A percentile compares a stretch with the other conserved stretches of the same genome.
phyloP scores from a whole-genome alignment of 345 rosid species.

The Balakata baccata region DNA sequence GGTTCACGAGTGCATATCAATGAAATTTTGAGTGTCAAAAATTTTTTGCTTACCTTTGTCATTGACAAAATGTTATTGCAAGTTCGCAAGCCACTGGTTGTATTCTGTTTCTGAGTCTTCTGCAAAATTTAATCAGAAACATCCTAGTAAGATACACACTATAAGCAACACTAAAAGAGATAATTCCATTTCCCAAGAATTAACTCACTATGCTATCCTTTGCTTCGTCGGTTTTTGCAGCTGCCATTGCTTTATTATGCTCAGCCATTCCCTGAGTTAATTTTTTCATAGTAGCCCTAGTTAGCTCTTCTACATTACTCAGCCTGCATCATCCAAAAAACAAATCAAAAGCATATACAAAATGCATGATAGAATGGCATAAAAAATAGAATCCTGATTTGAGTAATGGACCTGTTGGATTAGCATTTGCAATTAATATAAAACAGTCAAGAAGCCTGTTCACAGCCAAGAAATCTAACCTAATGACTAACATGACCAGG shows the following conservation, averaged over 20 bases:
- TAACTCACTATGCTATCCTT: constrained; percentile 74
- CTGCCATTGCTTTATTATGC: constrained; percentile 94
- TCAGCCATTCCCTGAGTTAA: constrained; percentile 88
- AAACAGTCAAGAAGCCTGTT: background rate
- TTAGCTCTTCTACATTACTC: constrained; percentile 77
- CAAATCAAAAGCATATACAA: background rate
- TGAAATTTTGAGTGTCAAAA: background rate
- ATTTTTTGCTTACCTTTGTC: constrained; percentile 65
- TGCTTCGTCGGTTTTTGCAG: constrained; percentile 91
- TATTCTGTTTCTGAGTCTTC: constrained; percentile 86
- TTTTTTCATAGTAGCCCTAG: constrained; percentile 88
- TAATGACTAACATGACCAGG: too few relatives aligned
- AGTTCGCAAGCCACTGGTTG: constrained; percentile 83
- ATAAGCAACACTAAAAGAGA: constrained; percentile 2
- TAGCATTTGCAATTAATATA: background rate
- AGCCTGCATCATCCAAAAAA: constrained; percentile 45
- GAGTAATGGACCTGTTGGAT: background rate
- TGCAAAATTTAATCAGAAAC: constrained; percentile 25
- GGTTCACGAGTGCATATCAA: background rate
- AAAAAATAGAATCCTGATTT: background rate
- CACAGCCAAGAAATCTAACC: background rate
- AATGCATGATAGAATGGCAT: background rate
- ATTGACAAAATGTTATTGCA: constrained; percentile 92
- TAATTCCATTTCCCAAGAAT: background rate
- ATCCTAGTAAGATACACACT: background rate